phyloP scores from a whole-genome alignment of 148 eudicot genomes.

The Polygonum maritimum region DNA sequence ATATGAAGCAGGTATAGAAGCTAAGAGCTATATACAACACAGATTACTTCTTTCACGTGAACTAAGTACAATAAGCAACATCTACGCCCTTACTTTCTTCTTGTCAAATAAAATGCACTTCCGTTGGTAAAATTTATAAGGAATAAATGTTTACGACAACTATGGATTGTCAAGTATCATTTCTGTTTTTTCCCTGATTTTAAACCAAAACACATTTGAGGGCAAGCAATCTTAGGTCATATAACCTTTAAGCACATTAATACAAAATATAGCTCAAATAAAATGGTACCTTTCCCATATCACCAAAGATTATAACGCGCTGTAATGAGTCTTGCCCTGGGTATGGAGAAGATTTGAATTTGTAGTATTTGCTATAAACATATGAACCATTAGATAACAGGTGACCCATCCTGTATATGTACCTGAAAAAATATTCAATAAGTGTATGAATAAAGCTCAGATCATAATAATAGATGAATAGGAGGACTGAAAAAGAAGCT shows the following conservation, averaged over 20 bases:
- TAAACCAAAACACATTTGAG: background rate
- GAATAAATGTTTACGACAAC: background rate
- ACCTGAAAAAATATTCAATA: conserved; percentile 31
- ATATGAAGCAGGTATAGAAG: background rate
- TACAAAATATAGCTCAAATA: background rate
- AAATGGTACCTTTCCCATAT: conserved; percentile 85
- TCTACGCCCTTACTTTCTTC: background rate
- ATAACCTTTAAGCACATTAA: background rate
- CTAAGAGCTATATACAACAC: background rate
- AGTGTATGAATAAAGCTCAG: background rate
- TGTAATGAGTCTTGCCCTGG: conserved; percentile 88
- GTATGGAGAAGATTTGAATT: conserved; percentile 71
- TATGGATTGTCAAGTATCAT: background rate
- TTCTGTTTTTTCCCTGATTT: background rate
- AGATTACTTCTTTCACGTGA: background rate
- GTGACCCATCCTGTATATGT: conserved; percentile 73
- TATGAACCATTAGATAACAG: conserved; percentile 43
- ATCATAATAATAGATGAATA: background rate
- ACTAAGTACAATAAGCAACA: background rate
- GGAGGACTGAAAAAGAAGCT: background rate
- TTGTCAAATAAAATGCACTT: background rate
- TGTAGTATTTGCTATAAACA: conserved; percentile 63
- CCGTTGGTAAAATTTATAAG: background rate
- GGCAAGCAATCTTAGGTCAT: background rate
- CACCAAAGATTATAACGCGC: conserved; percentile 74